Percentiles rank a stretch among this genome's conserved stretches.
These are phyloP conservation scores for Didymella pinodella DNA, from an alignment of 2,329 filamentous ascomycete genomes.

Conservation along the genomic window DNA sequence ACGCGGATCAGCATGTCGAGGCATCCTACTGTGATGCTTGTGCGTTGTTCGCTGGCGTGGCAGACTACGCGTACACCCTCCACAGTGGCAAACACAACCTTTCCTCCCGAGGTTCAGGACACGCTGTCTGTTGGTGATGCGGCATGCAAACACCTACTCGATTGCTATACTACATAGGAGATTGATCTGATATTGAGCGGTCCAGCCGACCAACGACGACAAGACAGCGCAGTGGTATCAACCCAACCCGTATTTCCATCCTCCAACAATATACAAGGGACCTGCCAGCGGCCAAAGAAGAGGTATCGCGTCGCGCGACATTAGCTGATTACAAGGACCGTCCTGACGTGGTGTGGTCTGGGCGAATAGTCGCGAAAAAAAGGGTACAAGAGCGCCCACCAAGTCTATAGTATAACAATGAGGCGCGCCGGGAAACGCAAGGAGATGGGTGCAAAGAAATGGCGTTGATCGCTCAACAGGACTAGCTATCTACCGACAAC, in stretches of 20 bases:
- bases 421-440: conserved; percentile 20
- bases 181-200: conserved; percentile 9
- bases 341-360: conserved; percentile 12
- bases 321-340: conserved; percentile 24
- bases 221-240: conserved; percentile 20
- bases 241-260: conserved; percentile 6
- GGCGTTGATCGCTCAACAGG: conserved; percentile 28
- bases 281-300: conserved; percentile 14
- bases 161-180: conserved; percentile 21
- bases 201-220: conserved; percentile 14
- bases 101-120: too few species aligned
- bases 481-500: conserved; percentile 24
- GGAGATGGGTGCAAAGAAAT: conserved; percentile 22
- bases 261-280: conserved; percentile 19
- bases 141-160: conserved; percentile 10
- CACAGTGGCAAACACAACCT: not conserved
- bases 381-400: conserved; percentile 10
- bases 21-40: not conserved
- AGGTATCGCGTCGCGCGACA: conserved; percentile 14
- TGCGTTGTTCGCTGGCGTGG: not conserved
- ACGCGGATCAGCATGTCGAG: not conserved
- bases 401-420: conserved; percentile 16
- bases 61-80: not conserved
- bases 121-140: not conserved
- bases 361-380: conserved; percentile 14